A percentile compares a stretch with the other conserved stretches of the same genome.
These are phyloP conservation scores for Candida vartiovaarae DNA, from an alignment of 805 yeast genomes.

Conservation along the genomic window DNA sequence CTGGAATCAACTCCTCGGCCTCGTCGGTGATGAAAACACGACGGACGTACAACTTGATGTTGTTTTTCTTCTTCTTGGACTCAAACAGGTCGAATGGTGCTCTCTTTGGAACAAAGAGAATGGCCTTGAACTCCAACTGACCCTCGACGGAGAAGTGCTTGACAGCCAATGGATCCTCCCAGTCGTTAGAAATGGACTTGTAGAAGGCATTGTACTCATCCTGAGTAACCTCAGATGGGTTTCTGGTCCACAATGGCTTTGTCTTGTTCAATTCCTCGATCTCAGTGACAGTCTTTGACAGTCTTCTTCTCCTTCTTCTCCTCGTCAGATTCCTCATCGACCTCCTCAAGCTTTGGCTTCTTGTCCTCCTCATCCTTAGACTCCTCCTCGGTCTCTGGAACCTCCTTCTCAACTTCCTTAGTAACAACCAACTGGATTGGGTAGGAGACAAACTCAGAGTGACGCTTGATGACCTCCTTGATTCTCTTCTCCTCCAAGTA, in stretches of 20 bases:
- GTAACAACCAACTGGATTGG: slow-evolving; percentile 98
- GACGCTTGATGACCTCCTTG: slow-evolving; percentile 98
- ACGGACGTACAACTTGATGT: slow-evolving; percentile 97
- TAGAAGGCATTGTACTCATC: slow-evolving; percentile 99
- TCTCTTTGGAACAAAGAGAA: slow-evolving; percentile 95
- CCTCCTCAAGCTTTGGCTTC: slow-evolving; percentile 69
- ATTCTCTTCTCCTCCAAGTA: slow-evolving; percentile 99
- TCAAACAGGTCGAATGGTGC: slow-evolving; percentile 99
- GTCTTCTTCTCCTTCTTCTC: slow-evolving; percentile 72
- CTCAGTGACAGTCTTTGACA: slow-evolving; percentile 83
- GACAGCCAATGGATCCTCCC: slow-evolving; percentile 99
- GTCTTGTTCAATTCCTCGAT: slow-evolving; percentile 98
- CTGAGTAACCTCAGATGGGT: slow-evolving; percentile 94
- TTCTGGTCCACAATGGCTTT: slow-evolving; percentile 99
- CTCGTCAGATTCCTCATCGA: slow-evolving; percentile 60
- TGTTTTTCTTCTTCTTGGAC: slow-evolving; percentile 97
- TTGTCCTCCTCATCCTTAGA: slow-evolving; percentile 52
- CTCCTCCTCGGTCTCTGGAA: slow-evolving; percentile 67
- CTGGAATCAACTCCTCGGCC: slow-evolving; percentile 98
- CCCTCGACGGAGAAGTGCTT: slow-evolving; percentile 99
- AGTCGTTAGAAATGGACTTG: slow-evolving; percentile 98
- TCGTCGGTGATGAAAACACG: slow-evolving; percentile 99
- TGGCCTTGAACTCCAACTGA: slow-evolving; percentile 98
- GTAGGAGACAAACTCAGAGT: slow-evolving; percentile 98
- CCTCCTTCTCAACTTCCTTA: slow-evolving; percentile 98